These are phyloP conservation scores for Coemansia sp. DNA, from an alignment of 192 early-diverging fungal species.

Conservation along the genomic window DNA sequence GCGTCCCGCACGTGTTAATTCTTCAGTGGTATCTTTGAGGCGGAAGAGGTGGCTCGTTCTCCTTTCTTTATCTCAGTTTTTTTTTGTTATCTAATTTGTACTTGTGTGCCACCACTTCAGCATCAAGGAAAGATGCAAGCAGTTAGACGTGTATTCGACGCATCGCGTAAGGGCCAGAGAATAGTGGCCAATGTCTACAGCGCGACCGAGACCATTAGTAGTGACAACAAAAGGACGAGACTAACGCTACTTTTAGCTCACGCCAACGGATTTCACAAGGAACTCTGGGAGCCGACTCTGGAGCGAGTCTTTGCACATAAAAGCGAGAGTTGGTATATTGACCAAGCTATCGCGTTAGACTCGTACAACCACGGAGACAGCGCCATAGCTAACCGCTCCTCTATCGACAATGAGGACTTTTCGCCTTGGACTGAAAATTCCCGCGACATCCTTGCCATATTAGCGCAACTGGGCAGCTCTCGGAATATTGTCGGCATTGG, in stretches of 20 bases:
- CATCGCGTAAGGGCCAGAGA: slow-evolving; percentile 34
- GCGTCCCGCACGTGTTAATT: not conserved
- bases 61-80: not conserved
- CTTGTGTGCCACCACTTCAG: not conserved
- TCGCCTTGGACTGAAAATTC: slow-evolving; percentile 41
- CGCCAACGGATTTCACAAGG: slow-evolving; percentile 58
- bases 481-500: slow-evolving; percentile 42
- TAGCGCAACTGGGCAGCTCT: slow-evolving; percentile 25
- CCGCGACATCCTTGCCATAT: slow-evolving; percentile 38
- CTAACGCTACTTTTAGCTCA: slow-evolving; percentile 48
- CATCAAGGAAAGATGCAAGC: slow-evolving; percentile 23
- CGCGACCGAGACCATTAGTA: not conserved
- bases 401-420: slow-evolving; percentile 11
- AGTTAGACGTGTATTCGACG: slow-evolving; percentile 20
- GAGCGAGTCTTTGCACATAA: slow-evolving; percentile 26
- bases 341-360: slow-evolving; percentile 41
- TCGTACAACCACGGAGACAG: slow-evolving; percentile 58
- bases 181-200: slow-evolving; percentile 49
- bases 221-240: not conserved
- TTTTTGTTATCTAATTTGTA: not conserved
- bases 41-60: not conserved
- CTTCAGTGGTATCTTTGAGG: not conserved
- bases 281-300: slow-evolving; percentile 53
- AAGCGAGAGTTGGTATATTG: slow-evolving; percentile 26
- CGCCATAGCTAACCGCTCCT: slow-evolving; percentile 33